Percentiles rank a stretch among this genome's conserved stretches.
Evolutionary conservation across 2,329 filamentous ascomycete species (phyloP).

Genomic region (Bimuria novae-zelandiae): DNA sequence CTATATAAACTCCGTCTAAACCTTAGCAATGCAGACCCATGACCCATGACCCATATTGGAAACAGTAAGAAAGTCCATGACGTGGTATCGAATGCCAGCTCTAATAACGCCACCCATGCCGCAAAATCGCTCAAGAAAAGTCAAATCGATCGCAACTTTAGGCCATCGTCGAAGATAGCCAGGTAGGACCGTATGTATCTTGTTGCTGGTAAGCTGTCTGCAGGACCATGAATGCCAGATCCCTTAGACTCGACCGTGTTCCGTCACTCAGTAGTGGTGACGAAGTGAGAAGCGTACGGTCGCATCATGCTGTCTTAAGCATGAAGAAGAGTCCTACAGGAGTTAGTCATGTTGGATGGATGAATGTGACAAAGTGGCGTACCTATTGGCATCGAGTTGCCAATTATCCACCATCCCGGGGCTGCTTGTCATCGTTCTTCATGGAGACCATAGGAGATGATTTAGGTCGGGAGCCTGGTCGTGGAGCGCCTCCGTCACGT

Average conservation of each 20-base stretch:
- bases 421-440: conserved; percentile 23
- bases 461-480: conserved; percentile 22
- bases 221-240: background rate
- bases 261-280: background rate
- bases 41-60: conserved; percentile 8
- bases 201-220: background rate
- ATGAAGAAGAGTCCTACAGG: too few species aligned
- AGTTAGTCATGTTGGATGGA: background rate
- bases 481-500: conserved; percentile 40
- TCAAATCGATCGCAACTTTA: background rate
- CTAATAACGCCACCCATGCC: conserved; percentile 21
- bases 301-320: background rate
- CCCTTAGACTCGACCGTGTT: background rate
- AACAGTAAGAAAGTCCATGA: background rate
- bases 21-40: conserved; percentile 2
- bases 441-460: conserved; percentile 22
- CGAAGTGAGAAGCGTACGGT: background rate
- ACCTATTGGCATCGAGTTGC: conserved; percentile 3
- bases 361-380: conserved; percentile 6
- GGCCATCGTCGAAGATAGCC: background rate
- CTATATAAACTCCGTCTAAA: conserved; percentile 13
- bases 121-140: background rate
- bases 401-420: conserved; percentile 39
- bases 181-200: background rate
- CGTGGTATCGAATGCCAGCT: background rate